Evolutionary conservation across 1,284 basidiomycete genomes (phyloP).

Genomic region (Papiliotrema terrestris): DNA sequence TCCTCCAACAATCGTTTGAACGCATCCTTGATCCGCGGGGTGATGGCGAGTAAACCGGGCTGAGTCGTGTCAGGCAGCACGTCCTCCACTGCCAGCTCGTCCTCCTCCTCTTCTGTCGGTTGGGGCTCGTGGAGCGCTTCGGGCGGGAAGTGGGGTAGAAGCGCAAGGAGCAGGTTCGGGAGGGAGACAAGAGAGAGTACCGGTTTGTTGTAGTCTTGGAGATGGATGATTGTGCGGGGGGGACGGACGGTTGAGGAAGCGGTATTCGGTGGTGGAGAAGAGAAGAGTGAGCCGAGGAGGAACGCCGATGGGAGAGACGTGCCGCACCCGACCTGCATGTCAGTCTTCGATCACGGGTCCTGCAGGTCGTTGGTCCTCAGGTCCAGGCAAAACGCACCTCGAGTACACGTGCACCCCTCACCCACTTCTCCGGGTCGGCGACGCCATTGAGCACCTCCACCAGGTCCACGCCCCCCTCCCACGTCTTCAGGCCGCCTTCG

Average conservation of each 20-base stretch:
- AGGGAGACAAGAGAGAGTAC: constrained; percentile 78
- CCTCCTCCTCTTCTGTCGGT: constrained; percentile 33
- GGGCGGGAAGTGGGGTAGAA: constrained; percentile 29
- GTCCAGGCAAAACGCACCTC: constrained; percentile 10
- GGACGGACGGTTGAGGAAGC: constrained; percentile 1
- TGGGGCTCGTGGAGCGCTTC: constrained; percentile 17
- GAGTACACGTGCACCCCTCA: constrained; percentile 56
- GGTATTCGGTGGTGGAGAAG: neutral
- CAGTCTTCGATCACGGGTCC: neutral
- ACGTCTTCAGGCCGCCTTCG: constrained; percentile 95
- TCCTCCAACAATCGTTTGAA: constrained; percentile 61
- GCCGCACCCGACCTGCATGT: constrained; percentile 77
- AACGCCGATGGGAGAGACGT: constrained; percentile 80
- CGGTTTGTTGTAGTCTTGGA: constrained; percentile 90
- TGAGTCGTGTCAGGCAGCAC: constrained; percentile 19
- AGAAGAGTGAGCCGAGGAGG: constrained; percentile 63
- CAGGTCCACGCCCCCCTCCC: constrained; percentile 92
- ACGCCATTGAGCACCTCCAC: constrained; percentile 51
- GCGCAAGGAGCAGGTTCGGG: constrained; percentile 77
- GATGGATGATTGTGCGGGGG: constrained; percentile 60
- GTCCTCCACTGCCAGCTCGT: constrained; percentile 50
- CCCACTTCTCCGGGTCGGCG: constrained; percentile 25
- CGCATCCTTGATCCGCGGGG: constrained; percentile 60
- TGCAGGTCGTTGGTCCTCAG: neutral
- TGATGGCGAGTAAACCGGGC: constrained; percentile 56